Conservation (phyloP, 208 protist genomes). For the Angomonas deanei region DNA sequence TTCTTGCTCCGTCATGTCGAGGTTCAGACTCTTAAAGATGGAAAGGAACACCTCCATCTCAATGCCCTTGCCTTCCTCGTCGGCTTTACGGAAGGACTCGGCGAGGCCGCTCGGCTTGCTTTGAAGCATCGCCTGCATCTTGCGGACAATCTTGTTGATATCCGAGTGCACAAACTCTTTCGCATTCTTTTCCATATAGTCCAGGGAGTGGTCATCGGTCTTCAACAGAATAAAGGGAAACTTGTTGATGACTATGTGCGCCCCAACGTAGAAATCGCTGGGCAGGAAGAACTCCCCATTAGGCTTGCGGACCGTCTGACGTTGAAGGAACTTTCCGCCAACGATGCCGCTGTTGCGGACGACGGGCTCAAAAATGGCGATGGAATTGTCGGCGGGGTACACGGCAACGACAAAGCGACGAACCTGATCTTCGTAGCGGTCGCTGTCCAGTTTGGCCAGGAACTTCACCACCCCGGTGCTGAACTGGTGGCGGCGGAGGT, state of each 20-base stretch:
- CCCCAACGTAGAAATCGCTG: constrained; percentile 88
- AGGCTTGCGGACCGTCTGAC: constrained; percentile 59
- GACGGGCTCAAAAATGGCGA: constrained; percentile 89
- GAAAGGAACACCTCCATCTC: constrained; percentile 71
- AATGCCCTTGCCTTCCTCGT: constrained; percentile 54
- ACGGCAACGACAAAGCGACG: constrained; percentile 89
- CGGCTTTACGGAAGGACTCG: constrained; percentile 69
- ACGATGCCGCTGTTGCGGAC: constrained; percentile 92
- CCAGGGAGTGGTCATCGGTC: constrained; percentile 85
- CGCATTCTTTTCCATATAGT: constrained; percentile 90
- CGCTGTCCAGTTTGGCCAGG: constrained; percentile 78
- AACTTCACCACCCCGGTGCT: constrained; percentile 87
- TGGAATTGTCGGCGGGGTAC: constrained; percentile 91
- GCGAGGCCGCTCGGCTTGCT: constrained; percentile 74
- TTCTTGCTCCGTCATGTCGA: constrained; percentile 88
- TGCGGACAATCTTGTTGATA: constrained; percentile 85
- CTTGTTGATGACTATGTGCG: constrained; percentile 60
- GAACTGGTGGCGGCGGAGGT: constrained; percentile 83
- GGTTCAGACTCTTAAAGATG: constrained; percentile 62
- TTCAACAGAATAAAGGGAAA: constrained; percentile 80
- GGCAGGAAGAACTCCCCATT: constrained; percentile 58
- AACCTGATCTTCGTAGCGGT: constrained; percentile 72
- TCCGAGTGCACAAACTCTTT: constrained; percentile 80
- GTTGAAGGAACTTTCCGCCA: constrained; percentile 92
- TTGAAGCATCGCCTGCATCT: constrained; percentile 83